Base-by-base conservation (phyloP, 2,329 filamentous ascomycete species). In the Zymoseptoria tritici region DNA sequence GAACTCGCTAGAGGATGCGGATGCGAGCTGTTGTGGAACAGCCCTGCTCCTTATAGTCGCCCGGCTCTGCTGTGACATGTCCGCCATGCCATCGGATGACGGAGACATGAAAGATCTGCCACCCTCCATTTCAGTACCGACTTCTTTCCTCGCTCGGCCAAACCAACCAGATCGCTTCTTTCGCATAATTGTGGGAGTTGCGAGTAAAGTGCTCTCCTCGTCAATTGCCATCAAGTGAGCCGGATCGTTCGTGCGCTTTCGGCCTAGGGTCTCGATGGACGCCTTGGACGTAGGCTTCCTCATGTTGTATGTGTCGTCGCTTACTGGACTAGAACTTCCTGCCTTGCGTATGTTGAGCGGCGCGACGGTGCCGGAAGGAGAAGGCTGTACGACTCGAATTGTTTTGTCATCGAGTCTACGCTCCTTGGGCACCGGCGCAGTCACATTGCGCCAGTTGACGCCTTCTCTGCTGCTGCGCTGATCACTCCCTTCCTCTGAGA, bases 341-440 rank as follows among this genome's bases (percentile, higher is more conserved):
- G 74, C 74, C 73, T 85, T 85, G 54, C 80, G 78, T 50, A 85
- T 80, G 54, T 79, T 81, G 52, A 85, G 73, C 2, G 83, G 81
- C 49, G 79, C 81, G 7, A 83, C 74, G 5, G 75, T 77, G 3
- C 73, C 76, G n/a, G 78, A 68, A 4, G 81, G 79, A 42, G 80
- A 81, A 9, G 79, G 77, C 26, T 80, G 77, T 2, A 86, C 83
- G 63, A 86, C 74, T 11, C 84, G 78, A 51, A 86, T 83, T 0
- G 83, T 85, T 29, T 76, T 72, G 52, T 69, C 69, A 24, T 68
- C 61, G 67, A 68, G 22, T 70, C 70, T 61, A 63, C 72, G 60
- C 60, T 69, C 57, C 58, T 70, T 64, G 51, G 61, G 59, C 11
- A 74, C 59, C 20, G 78, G 77, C 49, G 77, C 76, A 68, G 77